Conservation (phyloP, 2,329 filamentous ascomycete species). For the Neoarthrinium moseri region DNA sequence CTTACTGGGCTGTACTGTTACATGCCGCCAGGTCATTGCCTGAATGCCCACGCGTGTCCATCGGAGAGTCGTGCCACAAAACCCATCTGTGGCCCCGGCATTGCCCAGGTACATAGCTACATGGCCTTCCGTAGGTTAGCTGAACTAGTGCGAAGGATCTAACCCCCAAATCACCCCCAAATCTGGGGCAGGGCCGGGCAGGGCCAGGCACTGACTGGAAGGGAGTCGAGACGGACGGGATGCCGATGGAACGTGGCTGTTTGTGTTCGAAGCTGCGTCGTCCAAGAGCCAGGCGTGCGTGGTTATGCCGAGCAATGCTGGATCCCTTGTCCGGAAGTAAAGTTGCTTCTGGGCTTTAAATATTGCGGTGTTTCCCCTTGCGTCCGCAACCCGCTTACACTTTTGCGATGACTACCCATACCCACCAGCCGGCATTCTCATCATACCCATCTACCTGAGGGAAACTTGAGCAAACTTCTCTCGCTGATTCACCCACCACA, state of each 20-base stretch:
- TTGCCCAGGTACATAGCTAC: too few relatives aligned
- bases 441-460: neutral
- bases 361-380: neutral
- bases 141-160: too few relatives aligned
- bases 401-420: too few relatives aligned
- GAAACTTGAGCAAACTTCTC: too few relatives aligned
- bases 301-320: slow-evolving; percentile 2
- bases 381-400: neutral
- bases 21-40: too few relatives aligned
- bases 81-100: slow-evolving; percentile 7
- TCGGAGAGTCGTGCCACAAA: neutral
- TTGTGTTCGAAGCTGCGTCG: slow-evolving; percentile 5
- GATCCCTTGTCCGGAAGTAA: slow-evolving; percentile 8
- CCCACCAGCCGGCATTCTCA: neutral
- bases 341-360: slow-evolving; percentile 1
- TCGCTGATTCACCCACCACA: too few relatives aligned
- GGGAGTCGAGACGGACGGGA: neutral
- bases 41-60: too few relatives aligned
- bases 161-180: slow-evolving; percentile 4
- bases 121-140: too few relatives aligned
- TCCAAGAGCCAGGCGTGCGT: slow-evolving; percentile 1
- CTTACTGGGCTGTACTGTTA: neutral
- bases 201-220: neutral
- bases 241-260: slow-evolving; percentile 9
- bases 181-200: slow-evolving; percentile 1